A percentile compares a stretch with the other conserved stretches of the same genome.
phyloP scores from a whole-genome alignment of 139 green algal genomes.

The Coelastrella sp. region DNA sequence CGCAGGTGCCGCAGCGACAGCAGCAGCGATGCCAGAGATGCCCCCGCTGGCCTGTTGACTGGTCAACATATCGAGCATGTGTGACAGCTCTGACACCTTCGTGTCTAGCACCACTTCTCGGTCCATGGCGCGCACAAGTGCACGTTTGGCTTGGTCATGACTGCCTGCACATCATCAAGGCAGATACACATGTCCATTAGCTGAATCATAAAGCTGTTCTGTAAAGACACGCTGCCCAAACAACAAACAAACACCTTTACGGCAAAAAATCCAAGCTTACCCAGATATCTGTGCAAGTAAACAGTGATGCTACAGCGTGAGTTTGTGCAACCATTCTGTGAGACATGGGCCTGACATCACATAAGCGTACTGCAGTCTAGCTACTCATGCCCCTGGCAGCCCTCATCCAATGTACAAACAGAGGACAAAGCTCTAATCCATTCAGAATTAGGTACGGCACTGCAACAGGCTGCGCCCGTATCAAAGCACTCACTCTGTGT shows the following conservation, averaged over 20 bases:
- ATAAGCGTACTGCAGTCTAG: too few relatives aligned
- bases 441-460: background rate
- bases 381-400: too few relatives aligned
- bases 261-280: too few relatives aligned
- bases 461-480: background rate
- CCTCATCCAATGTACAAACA: too few relatives aligned
- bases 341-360: too few relatives aligned
- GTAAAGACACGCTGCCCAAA: background rate
- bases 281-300: too few relatives aligned
- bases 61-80: slow-evolving; percentile 50
- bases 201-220: background rate
- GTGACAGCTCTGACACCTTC: slow-evolving; percentile 25
- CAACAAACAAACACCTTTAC: too few relatives aligned
- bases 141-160: slow-evolving; percentile 44
- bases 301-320: too few relatives aligned
- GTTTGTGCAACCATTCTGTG: too few relatives aligned
- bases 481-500: slow-evolving; percentile 29
- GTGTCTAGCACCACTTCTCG: slow-evolving; percentile 23
- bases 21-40: background rate
- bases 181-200: background rate
- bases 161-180: background rate
- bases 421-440: background rate
- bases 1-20: background rate
- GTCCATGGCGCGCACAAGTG: slow-evolving; percentile 50
- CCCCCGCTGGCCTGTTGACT: background rate